Base-by-base conservation (phyloP, 495 filamentous ascomycete species). In the Aspergillus cavernicola region DNA sequence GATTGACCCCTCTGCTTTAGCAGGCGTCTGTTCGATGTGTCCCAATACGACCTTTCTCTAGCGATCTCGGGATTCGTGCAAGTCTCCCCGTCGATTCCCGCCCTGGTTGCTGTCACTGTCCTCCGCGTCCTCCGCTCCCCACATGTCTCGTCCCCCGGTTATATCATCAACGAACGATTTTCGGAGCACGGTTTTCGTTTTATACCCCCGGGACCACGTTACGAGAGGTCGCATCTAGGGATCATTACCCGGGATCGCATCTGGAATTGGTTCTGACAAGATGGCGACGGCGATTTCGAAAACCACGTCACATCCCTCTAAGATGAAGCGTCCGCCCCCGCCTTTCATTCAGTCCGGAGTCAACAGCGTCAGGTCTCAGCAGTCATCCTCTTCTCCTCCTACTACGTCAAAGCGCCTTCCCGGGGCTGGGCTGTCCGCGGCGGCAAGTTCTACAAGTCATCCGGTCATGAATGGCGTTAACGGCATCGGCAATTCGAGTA, bases 281-380 rank as follows among this genome's bases (percentile, higher is more conserved):
- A 81, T 80, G 78, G 76, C 78, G 23, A 79, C 78, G 42, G 79
- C 78, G 33, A 71, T 82, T 37, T 75, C 78, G 42, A 80, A 79
- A 56, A 78, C 79, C 12, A 70, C 76, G 60, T 73, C 81, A 39
- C 78, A 80, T 61, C 67, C 81, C 51, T 78, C 78, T 59, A 89
- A 90, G 67, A 82, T 86, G 60, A 89, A 89, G 69, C 86, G 86
- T 28, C 86, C 86, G 53, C 76, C 83, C 54, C 84, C 84, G 49
- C 84, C 85, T 43, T 80, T 83, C 37, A 74, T 83, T 43, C 85
- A 87, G 61, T 78, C 83, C 42, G 67, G 71, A 53, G 61, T 72
- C 60, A 89, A 88, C 70, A 85, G 83, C 35, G 78, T 82, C 53
- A 79, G 77, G 56, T 69, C 82, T 47, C 80, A 81, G n/a, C 77